Evolutionary conservation across 306 rosid genomes (phyloP).

Genomic region (apple (Malus domestica)): ASM211411v1 NC_041790.1:15581501-15582000

Average conservation of each 20-base stretch:
- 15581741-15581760: conserved; percentile 32
- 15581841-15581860: conserved; percentile 52
- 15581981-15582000: too few species aligned
- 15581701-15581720: conserved; percentile 35
- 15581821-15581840: conserved; percentile 69
- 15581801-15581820: conserved; percentile 37
- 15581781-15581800: conserved; percentile 55
- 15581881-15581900: not conserved
- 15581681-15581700: conserved; percentile 9
- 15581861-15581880: not conserved
- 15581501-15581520: conserved; percentile 36
- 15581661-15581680: conserved; percentile 17
- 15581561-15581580: conserved; percentile 80
- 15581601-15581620: conserved; percentile 87
- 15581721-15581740: conserved; percentile 26
- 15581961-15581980: too few species aligned
- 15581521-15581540: conserved; percentile 59
- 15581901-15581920: not conserved
- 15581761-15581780: conserved; percentile 43
- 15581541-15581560: conserved; percentile 92
- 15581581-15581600: conserved; percentile 84
- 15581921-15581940: not conserved
- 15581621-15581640: conserved; percentile 88
- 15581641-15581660: conserved; percentile 27
- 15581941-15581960: not conserved